Evolutionary conservation across 2,329 filamentous ascomycete species (phyloP), one percentile per base, ranked within the genome.

Genomic region (Colletotrichum tropicicola): DNA sequence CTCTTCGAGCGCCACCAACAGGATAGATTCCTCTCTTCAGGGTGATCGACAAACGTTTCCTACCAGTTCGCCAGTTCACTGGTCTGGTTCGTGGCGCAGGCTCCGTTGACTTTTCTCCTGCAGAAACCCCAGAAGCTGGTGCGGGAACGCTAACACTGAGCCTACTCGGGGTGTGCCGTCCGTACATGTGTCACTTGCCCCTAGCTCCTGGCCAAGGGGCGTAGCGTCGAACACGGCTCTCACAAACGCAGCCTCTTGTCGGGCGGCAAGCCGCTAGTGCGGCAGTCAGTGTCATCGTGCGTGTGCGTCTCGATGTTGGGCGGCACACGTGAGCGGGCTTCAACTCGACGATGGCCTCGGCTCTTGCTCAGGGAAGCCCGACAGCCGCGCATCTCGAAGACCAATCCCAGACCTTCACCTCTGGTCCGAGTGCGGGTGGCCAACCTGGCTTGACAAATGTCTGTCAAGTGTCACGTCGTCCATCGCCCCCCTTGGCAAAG

Each of bases 381-480:
- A n/a, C n/a, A n/a, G n/a, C n/a, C n/a, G n/a, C n/a, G n/a, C n/a
- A n/a, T n/a, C n/a, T n/a, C n/a, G n/a, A n/a, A n/a, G n/a, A n/a
- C n/a, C n/a, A n/a, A n/a, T n/a, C n/a, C n/a, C n/a, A n/a, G n/a
- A n/a, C n/a, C n/a, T n/a, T n/a, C n/a, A n/a, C n/a, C n/a, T n/a
- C n/a, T n/a, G n/a, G 52, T 63, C 35, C 19, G 47, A 59, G 30
- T 39, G 47, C 30, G 47, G 35, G 37, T 41, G 32, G 23, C 13
- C 3, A 25, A 28, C 23, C 37, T 23, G 54, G n/a, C n/a, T 48
- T 65, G 56, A 49, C 41, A 65, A 65, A 65, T 54, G 48, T 60
- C 35, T 43, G 21, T 39, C 35, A 60, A 44, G 17, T 30, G 56
- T 44, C 60, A 64, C 13, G 35, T 54, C 48, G 35, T 23, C 55